Base-by-base conservation (phyloP, 208 protist genomes). In the Lotmaria passim region DNA sequence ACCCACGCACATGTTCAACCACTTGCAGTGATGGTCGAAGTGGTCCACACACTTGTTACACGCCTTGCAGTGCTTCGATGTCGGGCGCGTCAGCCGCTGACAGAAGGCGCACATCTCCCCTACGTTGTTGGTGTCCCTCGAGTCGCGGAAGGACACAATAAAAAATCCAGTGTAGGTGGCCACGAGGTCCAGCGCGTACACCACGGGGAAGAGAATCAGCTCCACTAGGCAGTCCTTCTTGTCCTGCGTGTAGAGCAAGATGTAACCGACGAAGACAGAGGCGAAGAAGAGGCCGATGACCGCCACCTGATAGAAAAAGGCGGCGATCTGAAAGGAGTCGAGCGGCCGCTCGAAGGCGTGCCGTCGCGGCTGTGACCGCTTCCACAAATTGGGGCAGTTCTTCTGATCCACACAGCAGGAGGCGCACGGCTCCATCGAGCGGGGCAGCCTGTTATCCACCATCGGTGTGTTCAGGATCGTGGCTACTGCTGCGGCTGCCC, bases 11-110 rank as follows among this genome's bases (percentile, higher is more conserved):
- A 84, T 81, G 75, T 96, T 96, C 10, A 97, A 61, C 93, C 93
- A 97, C 78, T 88, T 88, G 70, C 93, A 97, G 72, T 97, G 93
- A 70, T 97, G 93, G 60, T 97, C 93, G 71, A 97, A 96, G 39
- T 77, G 77, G n/a, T 26, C 56, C 7, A 95, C 81, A 62, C 93
- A 97, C 69, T 92, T 91, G 65, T 93, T 93, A 65, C 93, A 97
- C 30, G 81, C 76, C 69, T 89, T 88, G 73, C 93, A 97, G 67
- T 97, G 93, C 58, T 93, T 91, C 28, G 81, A 80, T 17, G 59
- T 55, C 44, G 64, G 23, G 36, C 51, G 7, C 19, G 86, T 92
- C 14, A 60, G 75, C 14, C 78, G 75, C 3, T 57, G 51, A 50
- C 87, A 93, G 74, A 83, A 86, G 8, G 62, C 73, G 66, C 87